Conservation (phyloP, 306 rosid species). For the Ochetophila trinervis region DNA sequence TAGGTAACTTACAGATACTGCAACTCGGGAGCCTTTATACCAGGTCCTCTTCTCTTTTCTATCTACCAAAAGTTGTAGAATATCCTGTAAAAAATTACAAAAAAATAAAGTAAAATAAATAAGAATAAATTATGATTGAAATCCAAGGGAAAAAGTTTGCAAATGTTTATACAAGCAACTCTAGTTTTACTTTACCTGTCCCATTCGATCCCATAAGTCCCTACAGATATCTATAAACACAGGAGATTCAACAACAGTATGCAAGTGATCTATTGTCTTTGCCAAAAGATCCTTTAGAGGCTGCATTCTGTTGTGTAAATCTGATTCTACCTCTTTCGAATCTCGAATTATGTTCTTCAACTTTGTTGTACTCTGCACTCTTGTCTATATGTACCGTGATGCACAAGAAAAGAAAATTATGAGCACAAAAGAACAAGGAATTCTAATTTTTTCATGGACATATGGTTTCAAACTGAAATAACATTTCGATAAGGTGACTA, state of each 20-base stretch:
- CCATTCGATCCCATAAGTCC: constrained; percentile 35
- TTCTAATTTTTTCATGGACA: no score
- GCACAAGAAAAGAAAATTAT: neutral
- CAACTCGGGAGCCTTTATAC: constrained; percentile 28
- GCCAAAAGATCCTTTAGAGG: constrained; percentile 27
- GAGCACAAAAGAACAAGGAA: no score
- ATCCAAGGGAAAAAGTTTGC: neutral
- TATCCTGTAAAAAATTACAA: constrained; percentile 17
- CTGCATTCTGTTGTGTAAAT: constrained; percentile 24
- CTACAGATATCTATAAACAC: constrained; percentile 30
- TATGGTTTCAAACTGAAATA: no score
- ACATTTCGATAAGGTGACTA: neutral
- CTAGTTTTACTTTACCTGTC: constrained; percentile 21
- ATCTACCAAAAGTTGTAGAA: constrained; percentile 26
- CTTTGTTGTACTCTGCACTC: constrained; percentile 27
- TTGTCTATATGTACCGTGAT: constrained; percentile 16
- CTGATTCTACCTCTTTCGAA: constrained; percentile 21
- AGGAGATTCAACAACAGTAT: constrained; percentile 24
- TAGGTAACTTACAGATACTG: constrained; percentile 31
- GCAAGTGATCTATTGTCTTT: constrained; percentile 21
- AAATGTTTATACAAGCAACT: neutral
- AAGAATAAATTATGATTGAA: neutral
- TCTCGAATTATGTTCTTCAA: constrained; percentile 34
- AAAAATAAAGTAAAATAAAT: neutral
- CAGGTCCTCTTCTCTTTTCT: constrained; percentile 19